phyloP scores from a whole-genome alignment of 495 filamentous ascomycete genomes.

The Penicillium subrubescens region DNA sequence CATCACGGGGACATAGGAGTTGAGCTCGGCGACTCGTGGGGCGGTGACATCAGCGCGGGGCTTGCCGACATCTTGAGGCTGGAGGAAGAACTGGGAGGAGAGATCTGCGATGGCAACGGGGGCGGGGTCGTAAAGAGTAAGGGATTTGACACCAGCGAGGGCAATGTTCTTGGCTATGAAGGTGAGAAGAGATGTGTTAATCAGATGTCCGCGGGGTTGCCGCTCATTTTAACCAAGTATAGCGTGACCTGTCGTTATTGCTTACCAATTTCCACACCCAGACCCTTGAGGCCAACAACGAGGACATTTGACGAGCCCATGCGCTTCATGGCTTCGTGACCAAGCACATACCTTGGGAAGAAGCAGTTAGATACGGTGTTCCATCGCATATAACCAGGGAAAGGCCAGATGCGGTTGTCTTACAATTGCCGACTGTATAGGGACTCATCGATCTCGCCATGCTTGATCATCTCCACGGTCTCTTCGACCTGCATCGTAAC shows the following conservation, averaged over 20 bases:
- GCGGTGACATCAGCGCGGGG: constrained; percentile 83
- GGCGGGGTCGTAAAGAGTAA: constrained; percentile 86
- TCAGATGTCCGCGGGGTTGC: background rate
- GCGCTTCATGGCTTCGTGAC: constrained; percentile 99
- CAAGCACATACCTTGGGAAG: constrained; percentile 74
- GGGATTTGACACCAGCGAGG: constrained; percentile 87
- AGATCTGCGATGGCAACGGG: constrained; percentile 81
- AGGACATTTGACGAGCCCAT: constrained; percentile 97
- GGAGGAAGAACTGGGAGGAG: constrained; percentile 96
- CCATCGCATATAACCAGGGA: background rate
- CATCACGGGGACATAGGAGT: constrained; percentile 89
- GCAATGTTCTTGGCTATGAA: constrained; percentile 90
- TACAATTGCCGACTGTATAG: constrained; percentile 96
- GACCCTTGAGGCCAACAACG: constrained; percentile 85
- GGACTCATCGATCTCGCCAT: constrained; percentile 88
- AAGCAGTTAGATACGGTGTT: constrained; percentile 11
- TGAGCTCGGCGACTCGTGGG: constrained; percentile 89
- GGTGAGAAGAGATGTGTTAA: constrained; percentile 6
- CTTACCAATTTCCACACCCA: constrained; percentile 91
- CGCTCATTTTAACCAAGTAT: background rate
- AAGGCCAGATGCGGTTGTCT: constrained; percentile 22
- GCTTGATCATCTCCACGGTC: constrained; percentile 59
- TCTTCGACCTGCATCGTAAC: constrained; percentile 83
- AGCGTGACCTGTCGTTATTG: background rate
- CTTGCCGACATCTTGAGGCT: constrained; percentile 85